A percentile compares a stretch with the other conserved stretches of the same genome.
phyloP scores from a whole-genome alignment of 2,329 filamentous ascomycete genomes.

The Cladosporium sp. region DNA sequence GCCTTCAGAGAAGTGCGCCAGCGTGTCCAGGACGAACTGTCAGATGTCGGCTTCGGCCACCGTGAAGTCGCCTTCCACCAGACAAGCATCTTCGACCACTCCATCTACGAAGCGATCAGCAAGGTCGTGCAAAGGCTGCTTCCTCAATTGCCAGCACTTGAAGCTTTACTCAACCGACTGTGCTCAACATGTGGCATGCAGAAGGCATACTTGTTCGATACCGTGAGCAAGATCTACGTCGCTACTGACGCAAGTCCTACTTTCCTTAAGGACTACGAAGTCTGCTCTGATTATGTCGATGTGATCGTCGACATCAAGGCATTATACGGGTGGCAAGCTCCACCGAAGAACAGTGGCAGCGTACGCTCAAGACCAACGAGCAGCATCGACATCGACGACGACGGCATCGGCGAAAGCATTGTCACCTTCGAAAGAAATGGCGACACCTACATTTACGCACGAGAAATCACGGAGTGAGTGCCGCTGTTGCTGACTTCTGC shows the following conservation, averaged over 20 bases:
- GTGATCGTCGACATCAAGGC: conserved; percentile 97
- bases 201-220: conserved; percentile 97
- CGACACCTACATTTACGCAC: conserved; percentile 63
- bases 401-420: conserved; percentile 56
- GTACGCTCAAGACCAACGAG: conserved; percentile 14
- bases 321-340: conserved; percentile 77
- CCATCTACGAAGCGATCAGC: conserved; percentile 96
- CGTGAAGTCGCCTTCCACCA: conserved; percentile 93
- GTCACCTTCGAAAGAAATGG: conserved; percentile 62
- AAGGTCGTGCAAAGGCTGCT: conserved; percentile 98
- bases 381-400: conserved; percentile 23
- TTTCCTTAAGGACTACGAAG: conserved; percentile 95
- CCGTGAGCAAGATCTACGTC: conserved; percentile 97
- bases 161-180: conserved; percentile 90
- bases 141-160: conserved; percentile 86
- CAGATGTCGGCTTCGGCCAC: conserved; percentile 89
- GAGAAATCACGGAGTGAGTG: conserved; percentile 67
- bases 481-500: not conserved
- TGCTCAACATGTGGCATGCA: conserved; percentile 94
- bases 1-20: conserved; percentile 97
- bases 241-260: conserved; percentile 91
- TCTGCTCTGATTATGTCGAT: conserved; percentile 98
- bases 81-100: conserved; percentile 97
- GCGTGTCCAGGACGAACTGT: conserved; percentile 92
- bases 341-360: conserved; percentile 33